Percentiles rank a stretch among this genome's conserved stretches.
Evolutionary conservation across 78 protist species (phyloP).

Genomic region (slime mould (Dictyostelium discoideum)): dicty_2.7 NC_007090.3:3440001-3440500

Average conservation of each 20-base stretch:
- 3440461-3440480: slow-evolving; percentile 10
- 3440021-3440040: not conserved
- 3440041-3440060: not conserved
- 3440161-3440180: not conserved
- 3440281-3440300: not conserved
- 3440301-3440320: not conserved
- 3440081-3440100: not conserved
- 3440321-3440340: not conserved
- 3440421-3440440: slow-evolving; percentile 16
- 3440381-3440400: slow-evolving; percentile 5
- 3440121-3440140: slow-evolving; percentile 5
- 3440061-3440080: not conserved
- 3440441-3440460: slow-evolving; percentile 37
- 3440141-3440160: not conserved
- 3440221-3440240: not conserved
- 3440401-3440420: slow-evolving; percentile 10
- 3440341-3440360: not conserved
- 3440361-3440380: not conserved
- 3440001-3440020: not conserved
- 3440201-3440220: not conserved
- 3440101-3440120: slow-evolving; percentile 51
- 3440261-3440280: not conserved
- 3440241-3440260: not conserved
- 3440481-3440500: slow-evolving; percentile 31
- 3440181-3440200: not conserved